Base-by-base conservation (phyloP, 2,329 filamentous ascomycete genomes). In the Waltergamsia citrina region DNA sequence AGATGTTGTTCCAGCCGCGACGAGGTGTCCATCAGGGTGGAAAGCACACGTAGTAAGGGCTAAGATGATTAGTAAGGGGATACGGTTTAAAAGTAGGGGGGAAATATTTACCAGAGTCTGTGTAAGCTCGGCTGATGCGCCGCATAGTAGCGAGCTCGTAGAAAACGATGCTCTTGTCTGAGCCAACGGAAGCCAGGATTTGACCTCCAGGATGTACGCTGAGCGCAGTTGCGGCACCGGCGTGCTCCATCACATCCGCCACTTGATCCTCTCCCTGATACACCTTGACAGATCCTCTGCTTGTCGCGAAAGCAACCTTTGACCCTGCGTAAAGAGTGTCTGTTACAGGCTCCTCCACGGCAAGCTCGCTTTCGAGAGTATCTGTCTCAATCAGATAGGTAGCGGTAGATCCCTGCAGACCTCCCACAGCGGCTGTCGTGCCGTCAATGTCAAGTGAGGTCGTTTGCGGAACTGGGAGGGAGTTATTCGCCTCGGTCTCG, bases 11-110 rank as follows among this genome's bases (percentile, higher is more conserved):
- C 90, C 92, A 3, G 81, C 83, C 25, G 86, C 90, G 47, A 96
- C 77, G 6, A 98, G 71, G 53, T 95, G 85, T n/a, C 92, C 92
- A 52, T 98, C 92, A 6, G 93, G 92, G 54, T 98, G 92, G 70
- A 98, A 96, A 22, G 81, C 75, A 42, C 79, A 83, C 33, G 79
- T 74, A 2, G 82, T 84, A 29, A 94, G 65, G 40, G 79, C 85
- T 83, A 51, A 49, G 62, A 40, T 6, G 22, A 29, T 44, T 24
- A 44, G 41, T 26, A 33, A 17, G 6, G 19, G 21, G 14, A 38
- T 25, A 3, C 8, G 15, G 24, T 41, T 2, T 12, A 20, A 15
- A 20, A 20, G 6, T n/a, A 7, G 26, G 18, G 6, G 10, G 20
- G 12, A 24, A 28, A 14, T n/a, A 69, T 81, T 60, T 74, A 92